These are phyloP conservation scores for Sonneratia caseolaris DNA, from an alignment of 345 rosid species.

Conservation along the genomic window DNA sequence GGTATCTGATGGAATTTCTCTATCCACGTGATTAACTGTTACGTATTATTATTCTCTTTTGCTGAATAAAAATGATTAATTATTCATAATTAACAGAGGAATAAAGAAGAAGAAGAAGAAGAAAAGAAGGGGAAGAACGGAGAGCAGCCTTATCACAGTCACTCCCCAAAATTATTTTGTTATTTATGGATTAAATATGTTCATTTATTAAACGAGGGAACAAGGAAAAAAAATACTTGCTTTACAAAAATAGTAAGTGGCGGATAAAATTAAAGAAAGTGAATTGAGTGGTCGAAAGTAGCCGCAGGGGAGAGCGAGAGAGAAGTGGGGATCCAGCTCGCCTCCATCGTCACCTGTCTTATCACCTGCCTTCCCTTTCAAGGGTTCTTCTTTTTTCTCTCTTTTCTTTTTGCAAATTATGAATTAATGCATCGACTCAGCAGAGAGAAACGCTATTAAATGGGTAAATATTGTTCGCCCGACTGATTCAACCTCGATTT, in stretches of 20 bases:
- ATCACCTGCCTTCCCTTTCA: constrained; percentile 3
- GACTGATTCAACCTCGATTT: no score
- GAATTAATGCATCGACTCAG: no score
- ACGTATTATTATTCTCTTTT: background rate
- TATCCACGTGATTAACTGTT: constrained; percentile 11
- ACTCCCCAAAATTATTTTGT: no score
- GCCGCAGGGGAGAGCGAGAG: background rate
- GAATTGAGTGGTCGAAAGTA: background rate
- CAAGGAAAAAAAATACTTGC: no score
- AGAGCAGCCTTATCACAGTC: no score
- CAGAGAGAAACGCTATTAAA: no score
- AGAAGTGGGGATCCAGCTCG: background rate
- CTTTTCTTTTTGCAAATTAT: background rate
- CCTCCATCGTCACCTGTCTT: constrained; percentile 9
- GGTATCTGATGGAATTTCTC: background rate
- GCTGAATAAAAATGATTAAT: background rate
- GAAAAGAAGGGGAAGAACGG: background rate
- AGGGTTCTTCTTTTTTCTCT: background rate
- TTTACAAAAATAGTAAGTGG: background rate
- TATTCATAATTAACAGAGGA: background rate
- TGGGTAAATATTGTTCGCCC: no score
- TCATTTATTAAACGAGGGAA: no score
- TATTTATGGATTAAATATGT: no score
- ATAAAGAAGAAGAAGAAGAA: background rate
- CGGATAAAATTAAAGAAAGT: background rate